Conservation (phyloP, 768 basidiomycete genomes). For the Scleroderma citrinum region DNA sequence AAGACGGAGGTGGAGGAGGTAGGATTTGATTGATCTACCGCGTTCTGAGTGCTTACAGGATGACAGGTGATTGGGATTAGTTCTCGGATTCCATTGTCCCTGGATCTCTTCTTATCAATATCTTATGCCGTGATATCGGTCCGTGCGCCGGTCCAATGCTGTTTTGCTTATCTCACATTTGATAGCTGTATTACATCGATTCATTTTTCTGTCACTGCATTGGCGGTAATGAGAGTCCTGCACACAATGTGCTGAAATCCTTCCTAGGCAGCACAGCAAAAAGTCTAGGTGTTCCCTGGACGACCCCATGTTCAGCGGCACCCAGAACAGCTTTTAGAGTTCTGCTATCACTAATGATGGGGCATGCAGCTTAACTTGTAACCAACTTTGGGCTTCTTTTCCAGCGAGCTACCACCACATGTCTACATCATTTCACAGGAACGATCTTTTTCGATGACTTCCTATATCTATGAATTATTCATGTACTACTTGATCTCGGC, state of each 20-base stretch:
- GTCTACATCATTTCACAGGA: too few species aligned
- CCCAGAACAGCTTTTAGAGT: too few species aligned
- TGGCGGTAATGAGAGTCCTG: not conserved
- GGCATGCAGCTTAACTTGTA: too few species aligned
- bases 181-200: not conserved
- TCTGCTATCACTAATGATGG: too few species aligned
- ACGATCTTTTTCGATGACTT: too few species aligned
- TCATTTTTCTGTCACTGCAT: not conserved
- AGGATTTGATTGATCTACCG: slow-evolving; percentile 9
- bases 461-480: too few species aligned
- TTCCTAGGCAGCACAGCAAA: not conserved
- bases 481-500: too few species aligned
- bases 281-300: too few species aligned
- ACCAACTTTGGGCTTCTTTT: too few species aligned
- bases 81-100: not conserved
- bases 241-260: not conserved
- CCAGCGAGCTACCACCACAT: too few species aligned
- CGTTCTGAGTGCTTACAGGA: not conserved
- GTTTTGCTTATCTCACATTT: not conserved
- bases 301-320: too few species aligned
- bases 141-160: not conserved
- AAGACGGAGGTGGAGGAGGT: slow-evolving; percentile 59
- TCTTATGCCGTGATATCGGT: not conserved
- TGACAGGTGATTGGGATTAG: slow-evolving; percentile 24
- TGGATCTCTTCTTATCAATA: not conserved